Conservation (phyloP, 495 filamentous ascomycete genomes). For the Aspergillus incahuasiensis region DNA sequence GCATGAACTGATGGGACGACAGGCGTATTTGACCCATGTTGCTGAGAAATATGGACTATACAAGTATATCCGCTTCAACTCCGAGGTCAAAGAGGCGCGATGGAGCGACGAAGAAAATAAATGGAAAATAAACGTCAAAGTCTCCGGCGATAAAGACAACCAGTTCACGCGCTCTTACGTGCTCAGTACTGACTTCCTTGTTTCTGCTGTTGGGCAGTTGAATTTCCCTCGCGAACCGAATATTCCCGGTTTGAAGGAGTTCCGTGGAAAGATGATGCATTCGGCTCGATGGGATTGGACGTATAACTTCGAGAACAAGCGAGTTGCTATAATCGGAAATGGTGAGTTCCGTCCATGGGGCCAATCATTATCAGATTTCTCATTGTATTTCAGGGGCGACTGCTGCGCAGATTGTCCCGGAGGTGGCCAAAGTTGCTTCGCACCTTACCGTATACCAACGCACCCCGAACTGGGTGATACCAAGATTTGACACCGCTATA, state of each 20-base stretch:
- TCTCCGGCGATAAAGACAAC: constrained; percentile 44
- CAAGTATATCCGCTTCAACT: constrained; percentile 53
- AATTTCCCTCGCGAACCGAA: constrained; percentile 55
- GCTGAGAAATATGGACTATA: constrained; percentile 58
- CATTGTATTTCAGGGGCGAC: constrained; percentile 51
- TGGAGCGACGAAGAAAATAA: constrained; percentile 55
- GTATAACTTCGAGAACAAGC: constrained; percentile 45
- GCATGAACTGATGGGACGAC: constrained; percentile 13
- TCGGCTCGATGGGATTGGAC: constrained; percentile 51
- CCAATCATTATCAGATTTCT: background rate
- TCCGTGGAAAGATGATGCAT: constrained; percentile 50
- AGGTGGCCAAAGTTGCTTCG: constrained; percentile 52
- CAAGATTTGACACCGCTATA: constrained; percentile 41
- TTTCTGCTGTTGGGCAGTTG: constrained; percentile 62
- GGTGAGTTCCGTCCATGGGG: constrained; percentile 26
- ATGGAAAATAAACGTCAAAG: constrained; percentile 47
- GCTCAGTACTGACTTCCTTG: constrained; percentile 52
- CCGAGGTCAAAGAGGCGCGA: constrained; percentile 41
- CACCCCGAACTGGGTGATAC: constrained; percentile 62
- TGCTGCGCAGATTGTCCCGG: constrained; percentile 66
- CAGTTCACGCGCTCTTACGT: constrained; percentile 39
- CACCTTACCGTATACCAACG: constrained; percentile 61
- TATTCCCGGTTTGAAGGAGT: constrained; percentile 55
- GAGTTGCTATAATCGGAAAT: constrained; percentile 51
- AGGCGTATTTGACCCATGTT: constrained; percentile 51